Conservation (phyloP, 495 filamentous ascomycete species). For the Hyphodiscus hymeniophilus region DNA sequence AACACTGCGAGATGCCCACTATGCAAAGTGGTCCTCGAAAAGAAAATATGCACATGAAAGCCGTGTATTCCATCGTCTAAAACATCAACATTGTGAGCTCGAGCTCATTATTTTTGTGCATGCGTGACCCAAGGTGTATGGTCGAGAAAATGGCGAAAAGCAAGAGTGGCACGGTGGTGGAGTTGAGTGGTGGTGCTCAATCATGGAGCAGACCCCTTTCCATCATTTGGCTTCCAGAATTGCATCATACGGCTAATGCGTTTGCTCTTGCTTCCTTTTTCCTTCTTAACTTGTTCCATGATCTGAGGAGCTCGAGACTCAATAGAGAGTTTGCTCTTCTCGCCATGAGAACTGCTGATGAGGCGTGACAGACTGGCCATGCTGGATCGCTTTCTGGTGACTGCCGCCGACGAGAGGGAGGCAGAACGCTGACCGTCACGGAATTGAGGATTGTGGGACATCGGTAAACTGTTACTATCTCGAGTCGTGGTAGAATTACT, state of each 20-base stretch:
- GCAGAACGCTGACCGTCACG: constrained; percentile 54
- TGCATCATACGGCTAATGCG: constrained; percentile 74
- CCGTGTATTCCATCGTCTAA: constrained; percentile 17
- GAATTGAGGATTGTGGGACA: constrained; percentile 24
- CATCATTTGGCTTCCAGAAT: constrained; percentile 47
- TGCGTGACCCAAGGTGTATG: background rate
- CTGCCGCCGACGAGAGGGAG: constrained; percentile 58
- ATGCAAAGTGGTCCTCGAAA: constrained; percentile 3
- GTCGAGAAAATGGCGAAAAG: background rate
- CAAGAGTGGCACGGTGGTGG: background rate
- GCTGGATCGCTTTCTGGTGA: constrained; percentile 70
- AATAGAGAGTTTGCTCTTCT: constrained; percentile 74
- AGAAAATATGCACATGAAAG: constrained; percentile 21
- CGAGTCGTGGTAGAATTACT: constrained; percentile 81
- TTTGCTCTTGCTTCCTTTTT: constrained; percentile 61
- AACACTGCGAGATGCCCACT: constrained; percentile 2
- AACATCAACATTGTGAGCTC: constrained; percentile 18
- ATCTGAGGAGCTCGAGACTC: constrained; percentile 50
- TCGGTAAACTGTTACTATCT: constrained; percentile 34
- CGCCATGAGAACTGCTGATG: constrained; percentile 66
- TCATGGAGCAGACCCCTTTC: background rate
- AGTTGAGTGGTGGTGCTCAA: background rate
- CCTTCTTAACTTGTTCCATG: constrained; percentile 47
- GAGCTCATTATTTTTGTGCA: constrained; percentile 1
- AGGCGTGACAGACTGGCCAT: constrained; percentile 79